These are phyloP conservation scores for Nectriaceae sp. DNA, from an alignment of 2,329 filamentous ascomycete species.

Conservation along the genomic window DNA sequence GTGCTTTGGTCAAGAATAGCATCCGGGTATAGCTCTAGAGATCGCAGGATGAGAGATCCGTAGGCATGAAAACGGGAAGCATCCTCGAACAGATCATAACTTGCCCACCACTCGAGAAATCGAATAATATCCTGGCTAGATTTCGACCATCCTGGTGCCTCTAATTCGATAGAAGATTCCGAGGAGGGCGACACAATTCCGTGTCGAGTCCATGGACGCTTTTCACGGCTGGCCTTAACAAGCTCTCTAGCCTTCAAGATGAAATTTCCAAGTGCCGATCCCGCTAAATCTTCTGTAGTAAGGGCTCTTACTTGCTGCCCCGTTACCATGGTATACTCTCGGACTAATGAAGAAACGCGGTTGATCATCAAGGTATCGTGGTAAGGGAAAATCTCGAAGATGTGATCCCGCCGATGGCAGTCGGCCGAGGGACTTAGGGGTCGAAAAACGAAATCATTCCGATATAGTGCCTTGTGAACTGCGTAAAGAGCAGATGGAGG, in stretches of 20 bases:
- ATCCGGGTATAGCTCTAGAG: slow-evolving; percentile 60
- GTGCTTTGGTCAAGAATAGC: slow-evolving; percentile 44
- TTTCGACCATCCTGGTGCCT: slow-evolving; percentile 30
- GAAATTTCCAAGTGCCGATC: slow-evolving; percentile 44
- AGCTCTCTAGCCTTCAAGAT: slow-evolving; percentile 48
- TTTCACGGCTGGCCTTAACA: slow-evolving; percentile 53
- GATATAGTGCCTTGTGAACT: slow-evolving; percentile 64
- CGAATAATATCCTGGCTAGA: slow-evolving; percentile 54
- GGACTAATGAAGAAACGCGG: slow-evolving; percentile 35
- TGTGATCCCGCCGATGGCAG: slow-evolving; percentile 49
- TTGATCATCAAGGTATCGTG: slow-evolving; percentile 31
- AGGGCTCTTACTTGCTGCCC: slow-evolving; percentile 16
- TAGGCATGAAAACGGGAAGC: slow-evolving; percentile 59
- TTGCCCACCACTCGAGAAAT: slow-evolving; percentile 71
- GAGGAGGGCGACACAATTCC: slow-evolving; percentile 44
- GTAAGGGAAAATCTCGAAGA: slow-evolving; percentile 59
- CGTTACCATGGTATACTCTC: slow-evolving; percentile 31
- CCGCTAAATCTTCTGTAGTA: slow-evolving; percentile 16
- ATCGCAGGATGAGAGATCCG: slow-evolving; percentile 65
- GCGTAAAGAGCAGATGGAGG: slow-evolving; percentile 62
- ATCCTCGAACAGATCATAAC: slow-evolving; percentile 53
- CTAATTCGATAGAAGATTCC: slow-evolving; percentile 21
- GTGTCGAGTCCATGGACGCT: slow-evolving; percentile 50
- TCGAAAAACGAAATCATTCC: slow-evolving; percentile 62
- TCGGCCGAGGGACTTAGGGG: slow-evolving; percentile 50